Evolutionary conservation across 1,139 yeast genomes (phyloP), one percentile per base, ranked within the genome.

Genomic region (Maudiozyma humilis): DNA sequence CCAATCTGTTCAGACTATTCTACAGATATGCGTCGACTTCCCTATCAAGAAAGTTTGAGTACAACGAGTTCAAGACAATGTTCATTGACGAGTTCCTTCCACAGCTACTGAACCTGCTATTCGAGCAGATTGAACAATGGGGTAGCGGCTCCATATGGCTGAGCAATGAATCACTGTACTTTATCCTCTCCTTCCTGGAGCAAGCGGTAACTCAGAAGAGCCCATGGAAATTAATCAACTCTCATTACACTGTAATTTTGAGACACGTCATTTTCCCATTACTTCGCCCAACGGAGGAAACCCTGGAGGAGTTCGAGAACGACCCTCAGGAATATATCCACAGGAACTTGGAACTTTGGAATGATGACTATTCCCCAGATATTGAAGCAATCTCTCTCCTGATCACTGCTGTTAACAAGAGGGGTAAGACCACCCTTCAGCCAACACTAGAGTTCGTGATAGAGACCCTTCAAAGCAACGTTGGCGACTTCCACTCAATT

Each of bases 251-350:
- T 43, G 72, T 74, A 14, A 66, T 91, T 40, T 69, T 89, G 20
- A 69, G 81, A 14, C 88, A 82, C 54, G 79, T 91, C 48, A 72
- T 89, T 12, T 88, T 75, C 65, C 96, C 96, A 3, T 64, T 87
- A 41, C 67, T 91, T 42, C 75, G 85, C 50, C 89, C 95, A 10
- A 72, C 75, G 17, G 84, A 83, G 47, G 76, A 74, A 12, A 78
- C 77, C 20, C 68, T 88, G 48, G 95, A 86, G 51, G 66, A 78
- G 31, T 89, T 85, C 66, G 95, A 88, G 50, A 78, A 75, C 49
- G 97, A 91, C 58, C 97, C 97, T 5, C 84, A 78, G 46, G 96
- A 89, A 62, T 91, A 88, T 60, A 84, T 91, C 50, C 89, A 85
- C 63, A 73, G 82, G 53, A 78, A 79, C 47, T 72, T 87, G 57